Conservation (phyloP, 2,329 filamentous ascomycete species). For the Aspergillus nomiae region DNA sequence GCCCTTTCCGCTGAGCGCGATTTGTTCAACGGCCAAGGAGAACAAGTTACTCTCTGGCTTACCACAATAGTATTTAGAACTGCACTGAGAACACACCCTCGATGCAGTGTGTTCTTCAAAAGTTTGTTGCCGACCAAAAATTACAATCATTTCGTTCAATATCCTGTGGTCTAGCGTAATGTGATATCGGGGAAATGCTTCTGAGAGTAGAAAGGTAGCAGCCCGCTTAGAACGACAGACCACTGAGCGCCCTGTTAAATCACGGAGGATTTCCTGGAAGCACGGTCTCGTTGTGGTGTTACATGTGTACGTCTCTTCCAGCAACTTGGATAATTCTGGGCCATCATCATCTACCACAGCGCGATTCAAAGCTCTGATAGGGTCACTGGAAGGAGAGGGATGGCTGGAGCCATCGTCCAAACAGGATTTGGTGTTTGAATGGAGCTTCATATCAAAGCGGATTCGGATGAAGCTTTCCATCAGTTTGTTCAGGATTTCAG, state of each 20-base stretch:
- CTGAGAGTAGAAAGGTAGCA: slow-evolving; percentile 2
- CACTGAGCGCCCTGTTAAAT: neutral
- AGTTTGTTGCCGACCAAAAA: neutral
- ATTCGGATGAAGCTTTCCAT: neutral
- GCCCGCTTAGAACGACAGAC: neutral
- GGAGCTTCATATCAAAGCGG: neutral
- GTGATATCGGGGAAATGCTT: slow-evolving; percentile 1
- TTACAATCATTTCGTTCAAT: slow-evolving; percentile 8
- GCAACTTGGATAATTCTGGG: neutral
- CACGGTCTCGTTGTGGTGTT: neutral
- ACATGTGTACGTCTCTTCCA: neutral
- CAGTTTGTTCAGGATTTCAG: neutral
- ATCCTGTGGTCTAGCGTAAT: neutral
- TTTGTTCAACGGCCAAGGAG: neutral
- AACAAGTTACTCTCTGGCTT: neutral
- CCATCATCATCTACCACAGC: neutral
- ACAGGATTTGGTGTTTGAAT: neutral
- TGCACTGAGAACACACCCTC: neutral
- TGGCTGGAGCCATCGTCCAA: neutral
- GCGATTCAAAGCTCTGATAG: neutral
- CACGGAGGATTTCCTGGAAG: neutral
- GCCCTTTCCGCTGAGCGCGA: neutral
- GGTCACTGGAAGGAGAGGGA: rapidly evolving
- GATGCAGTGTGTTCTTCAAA: neutral
- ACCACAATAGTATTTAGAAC: neutral